These are phyloP conservation scores for Bryopsis sp. DNA, from an alignment of 139 green algal species.

Conservation along the genomic window DNA sequence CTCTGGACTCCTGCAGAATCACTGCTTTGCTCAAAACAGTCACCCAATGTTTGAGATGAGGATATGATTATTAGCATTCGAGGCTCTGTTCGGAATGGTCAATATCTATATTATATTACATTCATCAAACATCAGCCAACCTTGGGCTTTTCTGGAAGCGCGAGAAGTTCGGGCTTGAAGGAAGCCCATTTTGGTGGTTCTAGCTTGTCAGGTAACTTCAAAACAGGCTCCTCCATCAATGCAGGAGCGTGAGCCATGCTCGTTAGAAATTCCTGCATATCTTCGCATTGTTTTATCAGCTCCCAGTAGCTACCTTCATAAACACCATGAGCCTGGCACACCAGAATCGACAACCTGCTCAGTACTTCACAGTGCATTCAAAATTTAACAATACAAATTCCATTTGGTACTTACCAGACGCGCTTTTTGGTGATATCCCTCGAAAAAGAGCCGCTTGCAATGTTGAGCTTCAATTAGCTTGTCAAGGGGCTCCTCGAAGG, in stretches of 20 bases:
- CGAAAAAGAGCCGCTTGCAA: conserved; percentile 35
- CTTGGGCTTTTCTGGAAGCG: neutral
- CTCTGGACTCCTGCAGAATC: no score
- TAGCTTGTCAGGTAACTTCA: neutral
- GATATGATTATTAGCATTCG: no score
- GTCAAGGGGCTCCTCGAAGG: conserved; percentile 20
- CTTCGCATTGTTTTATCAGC: conserved; percentile 39
- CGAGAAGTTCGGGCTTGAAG: neutral
- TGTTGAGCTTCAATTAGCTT: conserved; percentile 34
- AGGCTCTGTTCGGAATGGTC: no score
- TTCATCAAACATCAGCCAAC: neutral
- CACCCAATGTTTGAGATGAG: no score
- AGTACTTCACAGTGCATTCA: no score
- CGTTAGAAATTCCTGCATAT: conserved; percentile 38
- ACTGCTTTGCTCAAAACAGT: no score
- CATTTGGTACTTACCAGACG: conserved; percentile 19
- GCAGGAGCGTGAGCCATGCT: neutral
- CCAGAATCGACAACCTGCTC: no score
- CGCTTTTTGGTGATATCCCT: conserved; percentile 35
- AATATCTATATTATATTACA: no score
- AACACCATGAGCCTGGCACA: no score
- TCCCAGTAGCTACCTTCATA: conserved; percentile 67
- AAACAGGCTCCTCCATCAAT: neutral
- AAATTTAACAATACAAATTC: no score
- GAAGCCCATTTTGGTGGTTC: neutral